These are phyloP conservation scores for Ceratocystis destructans DNA, from an alignment of 2,329 filamentous ascomycete genomes.

Conservation along the genomic window DNA sequence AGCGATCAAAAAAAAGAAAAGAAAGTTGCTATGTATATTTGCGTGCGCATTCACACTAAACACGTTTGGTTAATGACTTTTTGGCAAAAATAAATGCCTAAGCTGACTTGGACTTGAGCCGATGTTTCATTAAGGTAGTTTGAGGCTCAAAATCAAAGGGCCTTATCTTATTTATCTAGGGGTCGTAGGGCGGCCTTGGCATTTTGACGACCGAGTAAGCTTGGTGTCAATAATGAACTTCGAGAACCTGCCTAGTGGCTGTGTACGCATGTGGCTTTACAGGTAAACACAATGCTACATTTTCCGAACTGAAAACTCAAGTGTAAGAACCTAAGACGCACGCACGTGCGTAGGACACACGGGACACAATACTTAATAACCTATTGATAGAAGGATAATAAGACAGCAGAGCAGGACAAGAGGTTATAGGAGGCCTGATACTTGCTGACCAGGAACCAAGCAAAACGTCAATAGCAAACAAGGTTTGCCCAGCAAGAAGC, in stretches of 20 bases:
- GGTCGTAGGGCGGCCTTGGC: slow-evolving; percentile 8
- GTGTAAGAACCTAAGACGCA: neutral
- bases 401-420: neutral
- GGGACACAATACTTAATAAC: neutral
- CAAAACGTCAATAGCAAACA: slow-evolving; percentile 3
- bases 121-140: slow-evolving; percentile 12
- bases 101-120: neutral
- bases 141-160: slow-evolving; percentile 10
- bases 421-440: neutral
- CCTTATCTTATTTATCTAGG: slow-evolving; percentile 3
- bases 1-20: neutral
- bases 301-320: neutral
- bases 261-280: neutral
- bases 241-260: neutral
- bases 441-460: neutral
- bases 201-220: slow-evolving; percentile 1
- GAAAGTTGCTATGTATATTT: neutral
- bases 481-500: neutral
- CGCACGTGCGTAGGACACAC: slow-evolving; percentile 1
- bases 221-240: neutral
- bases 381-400: no score
- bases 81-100: neutral
- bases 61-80: neutral
- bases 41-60: neutral
- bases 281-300: no score